Evolutionary conservation across 495 filamentous ascomycete species (phyloP).

Genomic region (Hypomontagnella submonticulosa): DNA sequence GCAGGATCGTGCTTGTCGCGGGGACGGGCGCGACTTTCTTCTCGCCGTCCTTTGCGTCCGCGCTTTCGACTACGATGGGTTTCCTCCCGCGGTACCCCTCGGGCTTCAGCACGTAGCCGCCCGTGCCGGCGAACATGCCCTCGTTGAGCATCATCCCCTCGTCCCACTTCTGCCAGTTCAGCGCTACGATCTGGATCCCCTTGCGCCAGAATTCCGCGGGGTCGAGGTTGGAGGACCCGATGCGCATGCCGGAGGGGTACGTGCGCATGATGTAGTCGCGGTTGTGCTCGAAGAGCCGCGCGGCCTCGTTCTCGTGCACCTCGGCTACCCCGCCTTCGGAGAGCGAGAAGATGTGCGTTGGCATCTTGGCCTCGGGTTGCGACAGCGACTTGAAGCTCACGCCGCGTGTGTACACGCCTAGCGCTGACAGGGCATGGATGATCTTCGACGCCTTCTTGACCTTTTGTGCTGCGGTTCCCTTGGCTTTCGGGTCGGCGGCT

Average conservation of each 20-base stretch:
- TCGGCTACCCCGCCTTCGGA: conserved; percentile 81
- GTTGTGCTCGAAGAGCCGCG: conserved; percentile 82
- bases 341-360: conserved; percentile 87
- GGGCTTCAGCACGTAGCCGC: conserved; percentile 89
- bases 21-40: conserved; percentile 22
- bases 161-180: conserved; percentile 95
- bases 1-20: conserved; percentile 50
- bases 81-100: conserved; percentile 57
- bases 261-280: conserved; percentile 85
- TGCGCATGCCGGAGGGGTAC: conserved; percentile 84
- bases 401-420: conserved; percentile 85
- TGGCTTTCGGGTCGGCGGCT: conserved; percentile 25
- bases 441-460: conserved; percentile 71
- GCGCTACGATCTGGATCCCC: conserved; percentile 89
- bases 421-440: conserved; percentile 73
- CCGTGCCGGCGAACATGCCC: conserved; percentile 85
- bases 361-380: conserved; percentile 70
- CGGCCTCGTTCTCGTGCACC: conserved; percentile 69
- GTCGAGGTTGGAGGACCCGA: conserved; percentile 86
- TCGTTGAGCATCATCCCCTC: conserved; percentile 96
- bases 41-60: conserved; percentile 3
- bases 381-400: conserved; percentile 80
- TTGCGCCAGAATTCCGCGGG: conserved; percentile 86
- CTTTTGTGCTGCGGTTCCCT: conserved; percentile 46
- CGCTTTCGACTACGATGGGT: conserved; percentile 1